Percentiles rank a stretch among this genome's conserved stretches.
These are phyloP conservation scores for Aspergillus pseudotamarii DNA, from an alignment of 2,329 filamentous ascomycete species.

Conservation along the genomic window DNA sequence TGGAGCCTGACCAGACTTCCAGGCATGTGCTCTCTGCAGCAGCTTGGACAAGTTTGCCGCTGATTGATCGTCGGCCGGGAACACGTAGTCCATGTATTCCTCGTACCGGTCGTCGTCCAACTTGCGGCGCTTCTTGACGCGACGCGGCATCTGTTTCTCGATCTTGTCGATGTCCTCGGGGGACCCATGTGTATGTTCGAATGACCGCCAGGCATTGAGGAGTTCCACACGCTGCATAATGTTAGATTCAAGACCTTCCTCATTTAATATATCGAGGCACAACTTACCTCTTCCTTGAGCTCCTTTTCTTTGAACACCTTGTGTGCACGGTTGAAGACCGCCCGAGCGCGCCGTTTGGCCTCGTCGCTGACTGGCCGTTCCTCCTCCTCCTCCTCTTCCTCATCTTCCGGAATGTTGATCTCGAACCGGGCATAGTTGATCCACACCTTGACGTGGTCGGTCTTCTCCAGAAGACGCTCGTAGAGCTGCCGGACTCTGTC, in stretches of 20 bases:
- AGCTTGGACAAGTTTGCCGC: conserved; percentile 81
- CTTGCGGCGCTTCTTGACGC: conserved; percentile 88
- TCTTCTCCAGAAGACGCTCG: conserved; percentile 88
- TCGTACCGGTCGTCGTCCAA: conserved; percentile 92
- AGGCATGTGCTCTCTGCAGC: conserved; percentile 81
- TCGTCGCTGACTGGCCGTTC: conserved; percentile 71
- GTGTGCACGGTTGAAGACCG: conserved; percentile 82
- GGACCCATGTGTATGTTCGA: conserved; percentile 83
- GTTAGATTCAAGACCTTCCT: conserved; percentile 35
- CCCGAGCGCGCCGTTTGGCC: conserved; percentile 79
- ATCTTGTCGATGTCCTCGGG: conserved; percentile 77
- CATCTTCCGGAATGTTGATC: conserved; percentile 82
- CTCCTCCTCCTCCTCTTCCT: conserved; percentile 65
- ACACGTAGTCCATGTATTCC: conserved; percentile 96
- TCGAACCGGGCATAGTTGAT: conserved; percentile 98
- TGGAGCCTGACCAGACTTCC: conserved; percentile 64
- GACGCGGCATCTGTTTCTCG: conserved; percentile 89
- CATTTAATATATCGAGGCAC: not conserved
- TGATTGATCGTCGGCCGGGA: conserved; percentile 91
- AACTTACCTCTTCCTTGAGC: conserved; percentile 77
- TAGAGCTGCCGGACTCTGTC: conserved; percentile 80
- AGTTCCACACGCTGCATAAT: conserved; percentile 71
- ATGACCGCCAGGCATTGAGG: conserved; percentile 88
- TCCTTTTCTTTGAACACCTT: conserved; percentile 85
- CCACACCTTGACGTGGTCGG: conserved; percentile 99